Conservation (phyloP, 2,329 filamentous ascomycete genomes). For the Fusarium sp. region DNA sequence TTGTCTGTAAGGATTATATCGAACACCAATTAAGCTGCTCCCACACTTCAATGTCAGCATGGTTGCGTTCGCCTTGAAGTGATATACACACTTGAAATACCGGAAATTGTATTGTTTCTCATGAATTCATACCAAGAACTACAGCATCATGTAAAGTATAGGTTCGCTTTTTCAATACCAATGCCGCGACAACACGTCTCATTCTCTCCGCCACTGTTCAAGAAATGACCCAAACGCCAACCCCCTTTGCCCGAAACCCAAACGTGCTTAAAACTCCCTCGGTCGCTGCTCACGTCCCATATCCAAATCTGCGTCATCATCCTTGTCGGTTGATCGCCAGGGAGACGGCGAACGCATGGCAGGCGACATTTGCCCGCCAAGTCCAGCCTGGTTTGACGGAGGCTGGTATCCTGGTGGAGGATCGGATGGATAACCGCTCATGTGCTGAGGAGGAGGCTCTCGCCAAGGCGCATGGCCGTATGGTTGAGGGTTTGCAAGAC, state of each 20-base stretch:
- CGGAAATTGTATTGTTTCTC: background rate
- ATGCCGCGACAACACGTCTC: background rate
- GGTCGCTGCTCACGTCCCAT: slow-evolving; percentile 52
- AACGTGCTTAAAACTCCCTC: slow-evolving; percentile 50
- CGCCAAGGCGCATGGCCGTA: slow-evolving; percentile 52
- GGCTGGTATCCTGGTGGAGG: slow-evolving; percentile 54
- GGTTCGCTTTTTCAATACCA: background rate
- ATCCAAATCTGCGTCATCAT: slow-evolving; percentile 52
- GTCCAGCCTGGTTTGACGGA: slow-evolving; percentile 51
- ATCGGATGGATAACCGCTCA: slow-evolving; percentile 42
- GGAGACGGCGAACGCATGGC: slow-evolving; percentile 47
- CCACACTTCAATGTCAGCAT: background rate
- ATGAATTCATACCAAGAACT: slow-evolving; percentile 8
- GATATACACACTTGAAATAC: background rate
- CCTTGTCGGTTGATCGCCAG: slow-evolving; percentile 47
- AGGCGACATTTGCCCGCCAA: slow-evolving; percentile 48
- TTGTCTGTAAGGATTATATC: background rate
- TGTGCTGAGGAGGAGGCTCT: slow-evolving; percentile 40
- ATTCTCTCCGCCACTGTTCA: background rate
- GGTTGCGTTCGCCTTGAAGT: background rate
- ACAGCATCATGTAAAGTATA: background rate
- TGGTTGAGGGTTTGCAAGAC: slow-evolving; percentile 37
- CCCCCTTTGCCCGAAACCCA: background rate
- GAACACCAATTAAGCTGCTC: too few relatives aligned
- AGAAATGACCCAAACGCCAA: slow-evolving; percentile 42